Evolutionary conservation across 129 eudicot species (phyloP), one percentile per base, ranked within the genome.

Genomic region (Pseudognaphalium luteoalbum): DNA sequence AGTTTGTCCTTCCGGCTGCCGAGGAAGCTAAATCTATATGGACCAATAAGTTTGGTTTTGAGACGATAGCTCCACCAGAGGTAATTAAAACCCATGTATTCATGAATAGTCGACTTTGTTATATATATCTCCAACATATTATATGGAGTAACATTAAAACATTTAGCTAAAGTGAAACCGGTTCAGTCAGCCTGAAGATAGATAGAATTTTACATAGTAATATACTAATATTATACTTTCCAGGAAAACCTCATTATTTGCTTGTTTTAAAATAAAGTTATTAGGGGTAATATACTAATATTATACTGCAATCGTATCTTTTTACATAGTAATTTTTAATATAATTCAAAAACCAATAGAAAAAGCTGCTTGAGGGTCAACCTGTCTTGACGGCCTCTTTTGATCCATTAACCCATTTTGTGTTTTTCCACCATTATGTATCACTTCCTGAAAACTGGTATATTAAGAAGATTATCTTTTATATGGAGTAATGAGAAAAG

Each of bases 1-100:
- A 76, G 75, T 60, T 95, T 70, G 94, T 95, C 68, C 96, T 95
- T 54, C 99, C 99, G 35, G 93, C 99, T 56, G 91, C 99, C 6
- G 96, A 91, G 50, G 97, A 86, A 69, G 97, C 99, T 8, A 85
- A 81, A 72, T 80, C 99, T 68, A 84, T 95, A 41, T 95, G 99
- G 99, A 87, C 88, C 63, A 72, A 88, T 8, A 88, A 86, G 57
- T 91, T 91, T 76, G 96, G 97, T 41, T 95, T 95, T 70, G 44
- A 39, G 51, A 83, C 85, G 63, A 81, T 95, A 78, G 80, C 83
- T 19, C 74, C 70, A 25, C 80, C 85, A 32, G 83, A 88, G 90
- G 97, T 89, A 42, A 25, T 12, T 68, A 68, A 1, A 17, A 68
- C 58, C 37, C 5, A 8, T 39, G 22, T 41, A 42, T 42, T 10